These are phyloP conservation scores for Poronia punctata DNA, from an alignment of 495 filamentous ascomycete species.

Conservation along the genomic window DNA sequence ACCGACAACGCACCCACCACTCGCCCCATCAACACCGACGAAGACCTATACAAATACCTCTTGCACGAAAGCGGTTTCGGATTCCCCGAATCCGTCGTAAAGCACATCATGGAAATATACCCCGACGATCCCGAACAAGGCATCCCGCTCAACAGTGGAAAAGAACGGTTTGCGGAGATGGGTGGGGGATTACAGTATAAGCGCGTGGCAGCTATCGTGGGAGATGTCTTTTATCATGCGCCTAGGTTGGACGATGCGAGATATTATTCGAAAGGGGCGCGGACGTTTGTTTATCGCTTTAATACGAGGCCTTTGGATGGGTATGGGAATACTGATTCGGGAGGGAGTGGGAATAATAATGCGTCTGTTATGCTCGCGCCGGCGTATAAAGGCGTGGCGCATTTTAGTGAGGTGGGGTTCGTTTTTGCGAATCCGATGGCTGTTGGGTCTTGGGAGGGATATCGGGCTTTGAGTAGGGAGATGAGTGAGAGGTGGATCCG, in stretches of 20 bases:
- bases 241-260: conserved; percentile 23
- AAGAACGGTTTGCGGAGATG: conserved; percentile 20
- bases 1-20: conserved; percentile 45
- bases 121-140: conserved; percentile 28
- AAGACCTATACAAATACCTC: conserved; percentile 31
- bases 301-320: conserved; percentile 23
- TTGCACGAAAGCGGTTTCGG: conserved; percentile 14
- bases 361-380: conserved; percentile 17
- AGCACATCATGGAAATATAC: conserved; percentile 31
- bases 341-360: background rate
- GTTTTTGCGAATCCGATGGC: conserved; percentile 28
- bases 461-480: conserved; percentile 18
- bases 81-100: conserved; percentile 22
- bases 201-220: conserved; percentile 27
- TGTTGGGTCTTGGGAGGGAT: conserved; percentile 25
- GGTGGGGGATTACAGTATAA: conserved; percentile 31
- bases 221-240: conserved; percentile 31
- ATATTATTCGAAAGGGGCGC: conserved; percentile 15
- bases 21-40: conserved; percentile 36
- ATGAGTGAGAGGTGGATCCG: conserved; percentile 28
- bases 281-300: conserved; percentile 27
- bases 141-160: conserved; percentile 24
- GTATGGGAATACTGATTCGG: conserved; percentile 8
- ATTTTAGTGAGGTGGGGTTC: conserved; percentile 30
- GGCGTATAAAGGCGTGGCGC: conserved; percentile 26